Evolutionary conservation across 192 early-diverging fungal species (phyloP).

Genomic region (Backusella liffmaniae): DNA sequence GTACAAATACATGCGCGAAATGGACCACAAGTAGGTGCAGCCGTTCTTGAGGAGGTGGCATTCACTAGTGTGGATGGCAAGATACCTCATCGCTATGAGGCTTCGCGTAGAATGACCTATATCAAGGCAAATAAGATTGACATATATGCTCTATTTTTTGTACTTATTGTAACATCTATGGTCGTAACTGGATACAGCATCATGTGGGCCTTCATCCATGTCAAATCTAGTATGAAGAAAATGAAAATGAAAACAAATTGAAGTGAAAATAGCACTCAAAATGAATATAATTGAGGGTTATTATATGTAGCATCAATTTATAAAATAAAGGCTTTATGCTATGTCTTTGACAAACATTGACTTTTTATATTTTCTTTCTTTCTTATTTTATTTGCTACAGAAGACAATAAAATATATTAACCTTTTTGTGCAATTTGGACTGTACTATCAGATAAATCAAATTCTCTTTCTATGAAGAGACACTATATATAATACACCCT

Average conservation of each 20-base stretch:
- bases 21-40: slow-evolving; percentile 5
- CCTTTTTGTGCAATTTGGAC: no score
- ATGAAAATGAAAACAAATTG: background rate
- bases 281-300: no score
- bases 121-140: slow-evolving; percentile 21
- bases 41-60: slow-evolving; percentile 22
- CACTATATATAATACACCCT: no score
- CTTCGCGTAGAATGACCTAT: slow-evolving; percentile 17
- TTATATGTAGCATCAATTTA: no score
- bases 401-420: no score
- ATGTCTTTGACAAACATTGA: no score
- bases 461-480: no score
- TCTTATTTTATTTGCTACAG: no score
- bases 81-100: slow-evolving; percentile 21
- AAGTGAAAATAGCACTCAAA: background rate
- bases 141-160: background rate
- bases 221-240: background rate
- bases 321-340: no score
- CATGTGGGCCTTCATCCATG: background rate
- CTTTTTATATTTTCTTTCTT: no score
- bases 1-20: slow-evolving; percentile 9
- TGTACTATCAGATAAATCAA: no score
- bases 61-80: slow-evolving; percentile 2
- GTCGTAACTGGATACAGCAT: background rate
- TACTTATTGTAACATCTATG: background rate